phyloP scores from a whole-genome alignment of 768 basidiomycete species.

The Kondoa subrosea region DNA sequence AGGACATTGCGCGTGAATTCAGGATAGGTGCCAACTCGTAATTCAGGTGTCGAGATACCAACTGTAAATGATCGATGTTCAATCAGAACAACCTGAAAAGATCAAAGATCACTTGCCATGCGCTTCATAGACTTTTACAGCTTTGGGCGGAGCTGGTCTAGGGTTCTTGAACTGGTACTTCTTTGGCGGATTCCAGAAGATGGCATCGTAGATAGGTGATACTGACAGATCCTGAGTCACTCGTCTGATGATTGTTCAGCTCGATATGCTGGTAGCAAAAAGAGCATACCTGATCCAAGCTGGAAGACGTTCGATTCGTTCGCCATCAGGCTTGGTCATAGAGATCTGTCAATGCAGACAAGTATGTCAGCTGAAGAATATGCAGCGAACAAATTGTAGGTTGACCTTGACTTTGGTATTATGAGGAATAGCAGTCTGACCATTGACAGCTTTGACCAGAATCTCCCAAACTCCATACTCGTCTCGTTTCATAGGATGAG shows the following conservation, averaged over 20 bases:
- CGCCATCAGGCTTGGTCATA: slow-evolving; percentile 61
- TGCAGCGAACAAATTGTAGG: slow-evolving; percentile 8
- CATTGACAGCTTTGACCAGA: slow-evolving; percentile 49
- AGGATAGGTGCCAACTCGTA: slow-evolving; percentile 79
- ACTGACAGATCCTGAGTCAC: slow-evolving; percentile 83
- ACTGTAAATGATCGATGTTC: slow-evolving; percentile 35
- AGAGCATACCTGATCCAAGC: slow-evolving; percentile 57
- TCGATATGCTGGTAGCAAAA: neutral
- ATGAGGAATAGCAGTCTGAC: slow-evolving; percentile 70
- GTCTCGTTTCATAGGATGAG: slow-evolving; percentile 72
- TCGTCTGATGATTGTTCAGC: slow-evolving; percentile 34
- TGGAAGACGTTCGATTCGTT: slow-evolving; percentile 77
- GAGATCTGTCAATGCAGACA: slow-evolving; percentile 49
- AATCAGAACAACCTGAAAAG: neutral
- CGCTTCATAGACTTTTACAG: slow-evolving; percentile 80
- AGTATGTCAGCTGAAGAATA: neutral
- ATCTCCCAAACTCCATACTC: slow-evolving; percentile 82
- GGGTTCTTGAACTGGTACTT: slow-evolving; percentile 67
- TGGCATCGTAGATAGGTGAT: slow-evolving; percentile 83
- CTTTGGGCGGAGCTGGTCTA: slow-evolving; percentile 48
- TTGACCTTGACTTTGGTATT: slow-evolving; percentile 84
- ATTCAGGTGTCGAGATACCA: slow-evolving; percentile 80
- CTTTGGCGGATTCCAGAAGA: slow-evolving; percentile 99
- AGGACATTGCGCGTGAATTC: slow-evolving; percentile 77
- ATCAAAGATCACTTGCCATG: slow-evolving; percentile 38